Evolutionary conservation across 352 stramenopile species (phyloP).

Genomic region (Blastocystis sp.): DNA sequence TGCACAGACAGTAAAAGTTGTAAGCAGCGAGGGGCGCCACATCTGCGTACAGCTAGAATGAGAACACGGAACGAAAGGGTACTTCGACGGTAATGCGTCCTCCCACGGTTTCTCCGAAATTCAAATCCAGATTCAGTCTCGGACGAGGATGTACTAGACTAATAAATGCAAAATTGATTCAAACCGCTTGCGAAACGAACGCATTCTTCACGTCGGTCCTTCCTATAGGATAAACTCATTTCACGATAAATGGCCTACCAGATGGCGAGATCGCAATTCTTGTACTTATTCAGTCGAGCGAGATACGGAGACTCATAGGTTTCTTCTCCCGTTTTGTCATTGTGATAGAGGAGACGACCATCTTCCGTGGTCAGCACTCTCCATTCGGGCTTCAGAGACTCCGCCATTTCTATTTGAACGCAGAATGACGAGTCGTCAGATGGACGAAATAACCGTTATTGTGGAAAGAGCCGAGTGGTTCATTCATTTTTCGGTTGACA

Average conservation of each 20-base stretch:
- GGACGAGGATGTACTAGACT: slow-evolving; percentile 43
- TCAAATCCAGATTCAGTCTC: slow-evolving; percentile 49
- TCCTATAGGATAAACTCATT: neutral
- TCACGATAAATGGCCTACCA: neutral
- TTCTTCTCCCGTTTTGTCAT: slow-evolving; percentile 56
- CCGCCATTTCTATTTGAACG: slow-evolving; percentile 16
- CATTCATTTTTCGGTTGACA: too few relatives aligned
- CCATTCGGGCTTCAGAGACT: slow-evolving; percentile 43
- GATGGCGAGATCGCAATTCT: slow-evolving; percentile 23
- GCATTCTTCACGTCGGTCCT: slow-evolving; percentile 34
- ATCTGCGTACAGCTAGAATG: slow-evolving; percentile 51
- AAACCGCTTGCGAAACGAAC: slow-evolving; percentile 34
- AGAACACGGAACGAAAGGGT: neutral
- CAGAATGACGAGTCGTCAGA: too few relatives aligned
- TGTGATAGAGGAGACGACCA: slow-evolving; percentile 41
- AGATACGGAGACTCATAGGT: slow-evolving; percentile 44
- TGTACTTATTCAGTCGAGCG: slow-evolving; percentile 43
- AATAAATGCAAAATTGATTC: neutral
- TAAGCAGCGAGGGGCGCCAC: slow-evolving; percentile 38
- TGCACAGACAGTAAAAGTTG: slow-evolving; percentile 54
- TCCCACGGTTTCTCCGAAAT: slow-evolving; percentile 49
- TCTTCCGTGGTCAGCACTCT: slow-evolving; percentile 28
- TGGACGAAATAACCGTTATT: too few relatives aligned
- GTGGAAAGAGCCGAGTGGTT: too few relatives aligned
- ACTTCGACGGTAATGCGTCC: slow-evolving; percentile 55